Conservation (phyloP, 2,329 filamentous ascomycete species). For the Talaromyces pinophilus region DNA sequence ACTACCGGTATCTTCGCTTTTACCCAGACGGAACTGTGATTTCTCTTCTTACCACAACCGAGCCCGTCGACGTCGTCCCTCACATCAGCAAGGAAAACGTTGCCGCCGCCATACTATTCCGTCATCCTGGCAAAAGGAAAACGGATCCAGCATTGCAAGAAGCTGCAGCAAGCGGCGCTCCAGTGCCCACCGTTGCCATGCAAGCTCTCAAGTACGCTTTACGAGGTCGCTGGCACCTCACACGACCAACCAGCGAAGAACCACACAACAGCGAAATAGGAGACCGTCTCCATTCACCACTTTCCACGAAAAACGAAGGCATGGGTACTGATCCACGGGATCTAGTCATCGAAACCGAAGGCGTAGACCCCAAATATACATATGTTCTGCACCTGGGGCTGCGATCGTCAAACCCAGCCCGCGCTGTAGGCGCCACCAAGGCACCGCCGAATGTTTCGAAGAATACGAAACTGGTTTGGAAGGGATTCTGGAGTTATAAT, state of each 20-base stretch:
- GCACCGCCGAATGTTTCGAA: constrained; percentile 51
- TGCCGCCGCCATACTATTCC: constrained; percentile 37
- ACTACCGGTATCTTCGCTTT: constrained; percentile 95
- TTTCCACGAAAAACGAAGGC: constrained; percentile 26
- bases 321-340: constrained; percentile 53
- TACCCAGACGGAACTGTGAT: constrained; percentile 85
- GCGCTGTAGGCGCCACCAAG: constrained; percentile 44
- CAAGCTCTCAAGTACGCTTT: constrained; percentile 69
- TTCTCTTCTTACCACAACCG: constrained; percentile 74
- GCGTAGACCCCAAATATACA: constrained; percentile 73
- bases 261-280: constrained; percentile 26
- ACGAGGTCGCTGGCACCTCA: constrained; percentile 66
- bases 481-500: constrained; percentile 89
- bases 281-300: constrained; percentile 49
- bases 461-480: constrained; percentile 88
- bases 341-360: constrained; percentile 82
- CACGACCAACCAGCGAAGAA: constrained; percentile 48
- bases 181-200: constrained; percentile 43
- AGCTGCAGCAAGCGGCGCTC: constrained; percentile 29
- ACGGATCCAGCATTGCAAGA: constrained; percentile 41
- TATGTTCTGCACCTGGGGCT: constrained; percentile 80
- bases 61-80: constrained; percentile 85
- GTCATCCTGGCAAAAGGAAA: constrained; percentile 43
- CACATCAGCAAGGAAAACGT: constrained; percentile 74
- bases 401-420: constrained; percentile 57